These are phyloP conservation scores for Malus domestica DNA, from an alignment of 306 rosid species.

Conservation along the genomic window ASM211411v1 NC_041794.1:30320001-30320500, in stretches of 20 bases:
- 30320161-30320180: neutral
- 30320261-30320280: neutral
- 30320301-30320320: neutral
- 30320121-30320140: neutral
- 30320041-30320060: neutral
- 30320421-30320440: constrained; percentile 14
- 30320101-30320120: neutral
- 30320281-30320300: neutral
- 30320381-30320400: constrained; percentile 1
- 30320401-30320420: constrained; percentile 1
- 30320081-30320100: neutral
- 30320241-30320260: neutral
- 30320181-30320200: neutral
- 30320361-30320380: neutral
- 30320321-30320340: neutral
- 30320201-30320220: no score
- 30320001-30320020: neutral
- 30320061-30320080: neutral
- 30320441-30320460: neutral
- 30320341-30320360: neutral
- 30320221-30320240: neutral
- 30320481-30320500: neutral
- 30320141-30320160: neutral
- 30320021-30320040: neutral
- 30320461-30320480: neutral